Evolutionary conservation across 345 rosid genomes (phyloP).

Genomic region (Pistacia integerrima): DNA sequence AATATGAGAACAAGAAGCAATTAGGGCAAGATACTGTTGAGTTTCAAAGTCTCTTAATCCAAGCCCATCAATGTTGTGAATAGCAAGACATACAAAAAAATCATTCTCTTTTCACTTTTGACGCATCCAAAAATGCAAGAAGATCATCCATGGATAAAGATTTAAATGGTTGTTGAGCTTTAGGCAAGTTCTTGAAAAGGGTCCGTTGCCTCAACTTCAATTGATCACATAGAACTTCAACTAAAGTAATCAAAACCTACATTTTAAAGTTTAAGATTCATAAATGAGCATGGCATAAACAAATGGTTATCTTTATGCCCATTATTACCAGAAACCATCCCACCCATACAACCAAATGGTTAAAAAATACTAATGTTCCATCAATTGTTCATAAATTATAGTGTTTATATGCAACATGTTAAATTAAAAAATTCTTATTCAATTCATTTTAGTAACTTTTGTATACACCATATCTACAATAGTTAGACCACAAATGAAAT

Average conservation of each 20-base stretch:
- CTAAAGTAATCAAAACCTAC: conserved; percentile 62
- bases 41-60: conserved; percentile 51
- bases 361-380: too few species aligned
- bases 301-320: neutral
- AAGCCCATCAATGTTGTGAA: conserved; percentile 92
- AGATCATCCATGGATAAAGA: conserved; percentile 70
- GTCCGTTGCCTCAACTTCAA: too few species aligned
- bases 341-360: too few species aligned
- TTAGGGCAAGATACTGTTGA: conserved; percentile 47
- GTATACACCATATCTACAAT: neutral
- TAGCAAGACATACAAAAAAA: conserved; percentile 61
- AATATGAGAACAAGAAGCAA: conserved; percentile 78
- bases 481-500: neutral
- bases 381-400: too few species aligned
- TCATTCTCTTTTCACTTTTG: conserved; percentile 48
- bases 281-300: neutral
- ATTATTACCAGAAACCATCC: neutral
- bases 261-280: neutral
- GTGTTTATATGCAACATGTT: too few species aligned
- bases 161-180: too few species aligned
- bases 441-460: neutral
- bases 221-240: conserved; percentile 64
- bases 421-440: neutral
- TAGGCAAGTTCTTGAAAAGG: too few species aligned
- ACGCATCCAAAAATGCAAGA: conserved; percentile 55